These are phyloP conservation scores for Metarhizium anisopliae DNA, from an alignment of 2,329 filamentous ascomycete species.

Conservation along the genomic window DNA sequence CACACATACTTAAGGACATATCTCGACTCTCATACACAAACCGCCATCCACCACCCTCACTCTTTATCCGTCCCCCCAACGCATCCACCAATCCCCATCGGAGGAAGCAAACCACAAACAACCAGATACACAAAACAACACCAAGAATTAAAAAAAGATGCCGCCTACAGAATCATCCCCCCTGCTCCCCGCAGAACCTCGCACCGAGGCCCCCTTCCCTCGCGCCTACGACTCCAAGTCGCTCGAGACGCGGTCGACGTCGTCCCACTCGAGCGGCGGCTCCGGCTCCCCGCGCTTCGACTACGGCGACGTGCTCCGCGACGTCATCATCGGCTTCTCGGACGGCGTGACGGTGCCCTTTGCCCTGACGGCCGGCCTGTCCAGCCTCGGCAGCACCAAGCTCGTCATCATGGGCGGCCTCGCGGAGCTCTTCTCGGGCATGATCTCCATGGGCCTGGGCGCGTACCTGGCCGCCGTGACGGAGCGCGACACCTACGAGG, in stretches of 20 bases:
- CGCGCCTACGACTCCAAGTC: slow-evolving; percentile 15
- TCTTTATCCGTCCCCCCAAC: no score
- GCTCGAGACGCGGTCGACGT: slow-evolving; percentile 13
- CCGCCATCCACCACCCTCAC: no score
- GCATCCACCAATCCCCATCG: neutral
- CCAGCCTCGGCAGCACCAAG: slow-evolving; percentile 52
- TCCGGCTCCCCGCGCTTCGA: slow-evolving; percentile 16
- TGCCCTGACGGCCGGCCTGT: slow-evolving; percentile 66
- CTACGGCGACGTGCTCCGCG: slow-evolving; percentile 41
- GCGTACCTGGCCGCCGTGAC: slow-evolving; percentile 60
- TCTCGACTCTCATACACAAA: no score
- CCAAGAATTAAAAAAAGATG: neutral
- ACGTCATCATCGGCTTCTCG: slow-evolving; percentile 67
- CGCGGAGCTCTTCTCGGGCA: slow-evolving; percentile 66
- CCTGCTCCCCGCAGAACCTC: slow-evolving; percentile 22
- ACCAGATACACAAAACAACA: neutral
- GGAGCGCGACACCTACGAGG: slow-evolving; percentile 38
- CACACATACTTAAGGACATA: no score
- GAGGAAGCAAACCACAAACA: neutral
- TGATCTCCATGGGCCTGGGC: slow-evolving; percentile 70
- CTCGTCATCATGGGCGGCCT: slow-evolving; percentile 64
- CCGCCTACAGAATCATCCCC: slow-evolving; percentile 21
- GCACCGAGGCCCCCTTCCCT: slow-evolving; percentile 15
- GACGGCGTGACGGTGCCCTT: slow-evolving; percentile 76
- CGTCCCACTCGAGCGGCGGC: slow-evolving; percentile 4